Percentiles rank a stretch among this genome's conserved stretches.
These are phyloP conservation scores for Neurospora sp. DNA, from an alignment of 495 filamentous ascomycete genomes.

Conservation along the genomic window DNA sequence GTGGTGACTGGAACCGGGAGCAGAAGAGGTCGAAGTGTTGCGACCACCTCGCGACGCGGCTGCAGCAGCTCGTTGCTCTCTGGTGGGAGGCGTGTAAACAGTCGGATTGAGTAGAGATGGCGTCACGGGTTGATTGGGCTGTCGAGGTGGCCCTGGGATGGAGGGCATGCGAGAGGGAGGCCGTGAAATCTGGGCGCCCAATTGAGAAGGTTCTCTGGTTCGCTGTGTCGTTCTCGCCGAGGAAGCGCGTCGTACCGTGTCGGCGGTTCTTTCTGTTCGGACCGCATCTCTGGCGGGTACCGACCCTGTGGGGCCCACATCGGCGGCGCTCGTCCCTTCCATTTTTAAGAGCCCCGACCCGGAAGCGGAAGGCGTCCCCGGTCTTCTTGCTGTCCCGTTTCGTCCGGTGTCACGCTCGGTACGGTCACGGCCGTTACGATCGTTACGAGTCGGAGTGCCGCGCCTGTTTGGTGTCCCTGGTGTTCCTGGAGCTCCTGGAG, in stretches of 20 bases:
- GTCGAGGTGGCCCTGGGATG: neutral
- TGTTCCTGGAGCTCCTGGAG: neutral
- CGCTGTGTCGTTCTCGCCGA: neutral
- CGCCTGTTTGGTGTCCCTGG: neutral
- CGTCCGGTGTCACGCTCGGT: neutral
- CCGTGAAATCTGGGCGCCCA: neutral
- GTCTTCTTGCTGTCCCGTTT: neutral
- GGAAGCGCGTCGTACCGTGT: neutral
- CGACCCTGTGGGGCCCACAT: neutral
- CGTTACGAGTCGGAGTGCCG: neutral
- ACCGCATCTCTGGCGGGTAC: neutral
- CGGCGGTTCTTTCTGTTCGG: neutral
- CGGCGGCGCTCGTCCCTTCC: neutral
- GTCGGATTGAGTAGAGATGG: neutral
- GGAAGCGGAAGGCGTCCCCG: neutral
- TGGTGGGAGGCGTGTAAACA: neutral
- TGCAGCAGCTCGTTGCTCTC: neutral
- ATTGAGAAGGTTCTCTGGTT: neutral
- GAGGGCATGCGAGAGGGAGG: neutral
- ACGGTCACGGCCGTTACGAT: neutral
- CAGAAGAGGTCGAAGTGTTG: neutral
- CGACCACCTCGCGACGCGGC: conserved; percentile 1
- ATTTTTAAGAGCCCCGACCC: neutral
- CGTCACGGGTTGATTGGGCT: neutral
- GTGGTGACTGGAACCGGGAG: neutral